These are phyloP conservation scores for Calocybe indica DNA, from an alignment of 768 basidiomycete genomes.

Conservation along the genomic window DNA sequence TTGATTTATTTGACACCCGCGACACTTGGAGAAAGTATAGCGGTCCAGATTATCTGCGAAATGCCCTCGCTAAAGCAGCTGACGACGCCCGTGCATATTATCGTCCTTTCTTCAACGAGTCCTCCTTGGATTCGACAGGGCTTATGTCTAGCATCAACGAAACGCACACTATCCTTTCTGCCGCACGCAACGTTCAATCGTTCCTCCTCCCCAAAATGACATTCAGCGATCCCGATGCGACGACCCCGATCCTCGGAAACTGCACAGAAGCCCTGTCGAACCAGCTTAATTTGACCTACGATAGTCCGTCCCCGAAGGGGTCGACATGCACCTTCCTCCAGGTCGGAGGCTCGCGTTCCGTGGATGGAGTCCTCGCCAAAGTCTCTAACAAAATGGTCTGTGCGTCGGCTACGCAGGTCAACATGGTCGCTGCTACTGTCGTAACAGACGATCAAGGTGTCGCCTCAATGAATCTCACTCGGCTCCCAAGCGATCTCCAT, in stretches of 20 bases:
- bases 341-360: background rate
- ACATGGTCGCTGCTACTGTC: background rate
- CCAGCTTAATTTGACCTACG: background rate
- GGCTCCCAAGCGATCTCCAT: background rate
- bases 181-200: no score
- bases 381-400: background rate
- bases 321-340: background rate
- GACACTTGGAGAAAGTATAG: conserved; percentile 4
- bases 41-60: background rate
- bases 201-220: no score
- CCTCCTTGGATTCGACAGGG: no score
- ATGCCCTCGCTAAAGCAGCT: background rate
- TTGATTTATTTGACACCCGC: conserved; percentile 4
- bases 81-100: background rate
- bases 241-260: background rate
- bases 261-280: background rate
- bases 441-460: background rate
- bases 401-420: background rate
- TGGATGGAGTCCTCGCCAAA: background rate
- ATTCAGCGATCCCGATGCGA: no score
- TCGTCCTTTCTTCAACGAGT: background rate
- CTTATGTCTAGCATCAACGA: no score
- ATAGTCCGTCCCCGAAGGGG: no score
- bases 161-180: no score
- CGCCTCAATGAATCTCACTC: background rate